Conservation (phyloP, 805 yeast genomes). For the Kluyveromyces siamensis region DNA sequence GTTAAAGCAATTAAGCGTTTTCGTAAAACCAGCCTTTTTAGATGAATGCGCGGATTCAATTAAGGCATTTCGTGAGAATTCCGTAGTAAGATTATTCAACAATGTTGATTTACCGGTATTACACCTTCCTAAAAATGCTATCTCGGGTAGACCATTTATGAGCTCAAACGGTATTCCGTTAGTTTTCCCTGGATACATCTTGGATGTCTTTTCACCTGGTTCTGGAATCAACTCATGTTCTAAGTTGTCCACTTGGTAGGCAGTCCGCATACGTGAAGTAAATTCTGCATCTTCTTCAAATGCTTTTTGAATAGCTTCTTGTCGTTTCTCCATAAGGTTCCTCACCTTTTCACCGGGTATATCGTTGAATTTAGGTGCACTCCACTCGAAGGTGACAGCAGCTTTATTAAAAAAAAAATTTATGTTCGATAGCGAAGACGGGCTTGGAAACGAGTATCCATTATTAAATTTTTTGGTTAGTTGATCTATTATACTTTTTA, state of each 20-base stretch:
- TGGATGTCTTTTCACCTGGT: slow-evolving; percentile 18
- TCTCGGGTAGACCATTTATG: slow-evolving; percentile 51
- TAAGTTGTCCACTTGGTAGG: slow-evolving; percentile 6
- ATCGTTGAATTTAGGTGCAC: slow-evolving; percentile 40
- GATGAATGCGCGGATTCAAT: slow-evolving; percentile 45
- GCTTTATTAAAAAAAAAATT: slow-evolving; percentile 40
- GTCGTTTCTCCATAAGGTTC: slow-evolving; percentile 6
- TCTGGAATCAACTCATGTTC: slow-evolving; percentile 3
- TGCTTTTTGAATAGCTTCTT: slow-evolving; percentile 7
- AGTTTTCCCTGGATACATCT: slow-evolving; percentile 21
- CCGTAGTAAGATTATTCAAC: slow-evolving; percentile 49
- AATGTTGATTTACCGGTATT: slow-evolving; percentile 83
- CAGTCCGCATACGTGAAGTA: neutral
- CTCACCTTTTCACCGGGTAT: slow-evolving; percentile 37
- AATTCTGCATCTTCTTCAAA: slow-evolving; percentile 2
- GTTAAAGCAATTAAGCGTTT: slow-evolving; percentile 62
- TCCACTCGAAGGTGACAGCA: slow-evolving; percentile 49
- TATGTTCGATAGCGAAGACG: slow-evolving; percentile 16
- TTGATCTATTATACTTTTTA: neutral
- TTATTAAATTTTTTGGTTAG: slow-evolving; percentile 10
- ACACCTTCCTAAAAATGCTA: slow-evolving; percentile 68
- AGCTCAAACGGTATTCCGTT: slow-evolving; percentile 22
- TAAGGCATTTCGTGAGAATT: slow-evolving; percentile 23
- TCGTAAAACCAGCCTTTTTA: slow-evolving; percentile 45
- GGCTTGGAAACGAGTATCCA: slow-evolving; percentile 12